A percentile compares a stretch with the other conserved stretches of the same genome.
These are phyloP conservation scores for Cryptosporidium viatorum DNA, from an alignment of 169 alveolate species.

Conservation along the genomic window DNA sequence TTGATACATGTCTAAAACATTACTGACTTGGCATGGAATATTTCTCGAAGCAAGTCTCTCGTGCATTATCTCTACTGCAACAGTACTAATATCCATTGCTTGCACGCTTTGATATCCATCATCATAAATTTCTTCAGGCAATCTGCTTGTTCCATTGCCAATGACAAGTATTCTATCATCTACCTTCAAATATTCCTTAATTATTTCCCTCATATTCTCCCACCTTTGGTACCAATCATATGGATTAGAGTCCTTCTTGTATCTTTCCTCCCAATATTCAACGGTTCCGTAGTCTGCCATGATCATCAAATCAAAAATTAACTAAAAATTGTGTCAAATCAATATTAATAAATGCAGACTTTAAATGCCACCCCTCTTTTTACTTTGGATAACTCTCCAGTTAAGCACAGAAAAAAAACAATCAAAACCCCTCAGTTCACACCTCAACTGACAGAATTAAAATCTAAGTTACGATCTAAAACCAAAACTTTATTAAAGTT, in stretches of 20 bases:
- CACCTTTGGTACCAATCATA: conserved; percentile 94
- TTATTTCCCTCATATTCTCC: conserved; percentile 87
- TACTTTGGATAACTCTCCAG: not conserved
- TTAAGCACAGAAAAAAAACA: not conserved
- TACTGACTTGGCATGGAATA: conserved; percentile 81
- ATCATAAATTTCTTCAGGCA: conserved; percentile 91
- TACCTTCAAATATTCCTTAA: conserved; percentile 84
- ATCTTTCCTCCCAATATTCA: conserved; percentile 93
- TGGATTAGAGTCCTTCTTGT: conserved; percentile 92
- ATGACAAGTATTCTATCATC: conserved; percentile 84
- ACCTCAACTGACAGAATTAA: not conserved
- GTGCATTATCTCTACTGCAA: conserved; percentile 64
- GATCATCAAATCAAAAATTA: not conserved
- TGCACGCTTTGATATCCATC: conserved; percentile 88
- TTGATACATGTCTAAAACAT: conserved; percentile 85
- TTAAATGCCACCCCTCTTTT: no score
- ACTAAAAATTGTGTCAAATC: not conserved
- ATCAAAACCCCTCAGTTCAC: no score
- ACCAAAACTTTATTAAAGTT: not conserved
- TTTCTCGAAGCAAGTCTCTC: conserved; percentile 66
- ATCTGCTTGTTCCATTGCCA: conserved; percentile 92
- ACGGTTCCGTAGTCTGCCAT: conserved; percentile 87
- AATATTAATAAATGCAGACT: not conserved
- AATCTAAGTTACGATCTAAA: not conserved
- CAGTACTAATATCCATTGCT: conserved; percentile 85